Conservation (phyloP, 1,284 basidiomycete genomes). For the Leccinum cinnamomeum region DNA sequence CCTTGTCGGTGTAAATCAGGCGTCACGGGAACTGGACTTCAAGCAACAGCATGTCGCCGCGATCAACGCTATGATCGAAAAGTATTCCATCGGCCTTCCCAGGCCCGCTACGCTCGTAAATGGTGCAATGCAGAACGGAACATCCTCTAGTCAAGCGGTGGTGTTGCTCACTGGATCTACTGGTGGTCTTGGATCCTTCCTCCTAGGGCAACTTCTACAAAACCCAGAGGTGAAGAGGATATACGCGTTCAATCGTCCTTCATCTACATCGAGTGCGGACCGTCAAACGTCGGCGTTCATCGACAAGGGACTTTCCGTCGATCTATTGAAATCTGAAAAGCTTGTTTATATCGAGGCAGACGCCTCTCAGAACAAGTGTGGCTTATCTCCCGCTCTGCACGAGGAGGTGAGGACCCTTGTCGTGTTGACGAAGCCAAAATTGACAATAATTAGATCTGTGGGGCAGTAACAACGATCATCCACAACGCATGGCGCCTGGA, state of each 20-base stretch:
- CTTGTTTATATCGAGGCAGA: slow-evolving; percentile 12
- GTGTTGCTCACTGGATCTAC: slow-evolving; percentile 17
- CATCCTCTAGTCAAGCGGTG: background rate
- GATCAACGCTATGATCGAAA: slow-evolving; percentile 12
- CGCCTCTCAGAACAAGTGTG: slow-evolving; percentile 9
- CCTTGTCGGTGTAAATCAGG: background rate
- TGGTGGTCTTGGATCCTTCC: slow-evolving; percentile 13
- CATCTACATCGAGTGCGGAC: slow-evolving; percentile 3
- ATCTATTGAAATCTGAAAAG: slow-evolving; percentile 1
- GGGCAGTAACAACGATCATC: slow-evolving; percentile 7
- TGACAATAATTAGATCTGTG: background rate
- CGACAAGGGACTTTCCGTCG: slow-evolving; percentile 3
- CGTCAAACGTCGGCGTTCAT: slow-evolving; percentile 8
- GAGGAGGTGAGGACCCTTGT: too few species aligned
- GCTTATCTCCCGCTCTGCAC: background rate
- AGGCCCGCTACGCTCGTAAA: background rate
- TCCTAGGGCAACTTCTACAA: slow-evolving; percentile 4
- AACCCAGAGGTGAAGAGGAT: slow-evolving; percentile 1
- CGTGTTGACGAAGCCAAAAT: too few species aligned
- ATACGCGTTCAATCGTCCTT: slow-evolving; percentile 12
- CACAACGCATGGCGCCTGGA: slow-evolving; percentile 19
- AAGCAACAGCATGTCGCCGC: slow-evolving; percentile 1
- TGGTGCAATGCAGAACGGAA: background rate
- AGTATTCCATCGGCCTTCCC: slow-evolving; percentile 2
- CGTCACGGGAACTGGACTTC: background rate